These are phyloP conservation scores for Cryptosporidium muris DNA, from an alignment of 169 alveolate species.

Conservation along the genomic window DNA sequence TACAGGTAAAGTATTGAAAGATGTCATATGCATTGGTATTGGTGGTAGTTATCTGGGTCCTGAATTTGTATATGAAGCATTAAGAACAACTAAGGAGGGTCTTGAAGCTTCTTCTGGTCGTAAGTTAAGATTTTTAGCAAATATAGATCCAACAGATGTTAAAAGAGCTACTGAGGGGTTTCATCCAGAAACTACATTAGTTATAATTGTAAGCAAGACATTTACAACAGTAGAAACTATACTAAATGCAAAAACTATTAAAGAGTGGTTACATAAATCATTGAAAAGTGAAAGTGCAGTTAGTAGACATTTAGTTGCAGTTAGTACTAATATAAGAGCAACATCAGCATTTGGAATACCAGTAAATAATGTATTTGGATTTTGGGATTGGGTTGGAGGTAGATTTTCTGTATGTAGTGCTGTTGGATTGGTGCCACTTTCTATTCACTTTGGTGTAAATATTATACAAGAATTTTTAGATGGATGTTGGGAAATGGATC, in stretches of 20 bases:
- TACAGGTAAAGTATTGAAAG: slow-evolving; percentile 89
- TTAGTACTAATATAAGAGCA: slow-evolving; percentile 90
- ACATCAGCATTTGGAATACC: slow-evolving; percentile 93
- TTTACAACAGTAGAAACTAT: slow-evolving; percentile 99
- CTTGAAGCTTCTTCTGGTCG: slow-evolving; percentile 76
- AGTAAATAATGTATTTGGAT: slow-evolving; percentile 94
- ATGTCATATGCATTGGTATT: slow-evolving; percentile 94
- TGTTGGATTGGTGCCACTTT: slow-evolving; percentile 97
- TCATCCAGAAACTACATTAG: slow-evolving; percentile 92
- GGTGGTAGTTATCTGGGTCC: slow-evolving; percentile 99
- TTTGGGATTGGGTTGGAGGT: slow-evolving; percentile 99
- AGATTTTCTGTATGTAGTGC: slow-evolving; percentile 97
- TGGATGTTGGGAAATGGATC: slow-evolving; percentile 88
- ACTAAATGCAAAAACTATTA: slow-evolving; percentile 93
- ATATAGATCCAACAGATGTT: slow-evolving; percentile 98
- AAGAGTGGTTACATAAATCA: slow-evolving; percentile 86
- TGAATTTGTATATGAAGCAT: slow-evolving; percentile 91
- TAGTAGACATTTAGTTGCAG: slow-evolving; percentile 91
- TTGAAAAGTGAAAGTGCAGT: slow-evolving; percentile 78
- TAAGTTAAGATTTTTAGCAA: slow-evolving; percentile 93
- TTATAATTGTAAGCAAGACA: slow-evolving; percentile 95
- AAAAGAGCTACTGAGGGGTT: slow-evolving; percentile 90
- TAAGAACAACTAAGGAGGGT: slow-evolving; percentile 84
- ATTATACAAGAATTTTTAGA: slow-evolving; percentile 82
- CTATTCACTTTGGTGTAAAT: slow-evolving; percentile 91